Conservation (phyloP, 2,329 filamentous ascomycete species). For the Zalaria obscura region DNA sequence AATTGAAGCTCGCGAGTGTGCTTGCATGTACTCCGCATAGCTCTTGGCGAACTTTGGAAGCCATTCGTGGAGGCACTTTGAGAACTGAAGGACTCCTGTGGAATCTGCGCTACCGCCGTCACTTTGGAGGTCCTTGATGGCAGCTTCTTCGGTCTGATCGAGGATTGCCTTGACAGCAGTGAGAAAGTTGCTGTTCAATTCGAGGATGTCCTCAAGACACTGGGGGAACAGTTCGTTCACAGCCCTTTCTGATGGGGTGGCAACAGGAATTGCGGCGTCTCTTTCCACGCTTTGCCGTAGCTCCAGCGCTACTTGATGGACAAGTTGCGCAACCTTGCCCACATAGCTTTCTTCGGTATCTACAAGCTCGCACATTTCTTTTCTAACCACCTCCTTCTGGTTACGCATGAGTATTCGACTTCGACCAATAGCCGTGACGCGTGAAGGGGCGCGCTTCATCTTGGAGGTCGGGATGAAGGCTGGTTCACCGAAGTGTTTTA, state of each 20-base stretch:
- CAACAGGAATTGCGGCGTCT: slow-evolving; percentile 21
- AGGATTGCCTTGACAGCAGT: slow-evolving; percentile 61
- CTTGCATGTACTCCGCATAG: slow-evolving; percentile 85
- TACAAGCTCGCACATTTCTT: slow-evolving; percentile 80
- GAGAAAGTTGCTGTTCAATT: slow-evolving; percentile 70
- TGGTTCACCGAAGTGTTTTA: slow-evolving; percentile 69
- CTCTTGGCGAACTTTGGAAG: slow-evolving; percentile 84
- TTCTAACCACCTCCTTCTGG: slow-evolving; percentile 71
- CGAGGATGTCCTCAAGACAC: slow-evolving; percentile 65
- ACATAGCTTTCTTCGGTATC: slow-evolving; percentile 94
- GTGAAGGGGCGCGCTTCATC: slow-evolving; percentile 73
- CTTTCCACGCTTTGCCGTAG: slow-evolving; percentile 57
- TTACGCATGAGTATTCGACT: slow-evolving; percentile 64
- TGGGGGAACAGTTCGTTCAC: slow-evolving; percentile 58
- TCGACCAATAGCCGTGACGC: slow-evolving; percentile 65
- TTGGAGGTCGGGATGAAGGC: slow-evolving; percentile 78
- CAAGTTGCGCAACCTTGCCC: slow-evolving; percentile 68
- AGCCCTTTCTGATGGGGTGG: slow-evolving; percentile 29
- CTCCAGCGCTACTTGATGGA: slow-evolving; percentile 66
- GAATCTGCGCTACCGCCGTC: slow-evolving; percentile 39
- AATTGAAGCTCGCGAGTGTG: slow-evolving; percentile 75
- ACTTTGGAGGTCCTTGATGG: slow-evolving; percentile 58
- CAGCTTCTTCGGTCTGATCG: slow-evolving; percentile 71
- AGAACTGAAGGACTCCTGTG: slow-evolving; percentile 58
- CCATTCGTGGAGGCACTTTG: slow-evolving; percentile 74